A percentile compares a stretch with the other conserved stretches of the same genome.
Evolutionary conservation across 768 basidiomycete genomes (phyloP).

Genomic region (Rossbeevera mucosa): DNA sequence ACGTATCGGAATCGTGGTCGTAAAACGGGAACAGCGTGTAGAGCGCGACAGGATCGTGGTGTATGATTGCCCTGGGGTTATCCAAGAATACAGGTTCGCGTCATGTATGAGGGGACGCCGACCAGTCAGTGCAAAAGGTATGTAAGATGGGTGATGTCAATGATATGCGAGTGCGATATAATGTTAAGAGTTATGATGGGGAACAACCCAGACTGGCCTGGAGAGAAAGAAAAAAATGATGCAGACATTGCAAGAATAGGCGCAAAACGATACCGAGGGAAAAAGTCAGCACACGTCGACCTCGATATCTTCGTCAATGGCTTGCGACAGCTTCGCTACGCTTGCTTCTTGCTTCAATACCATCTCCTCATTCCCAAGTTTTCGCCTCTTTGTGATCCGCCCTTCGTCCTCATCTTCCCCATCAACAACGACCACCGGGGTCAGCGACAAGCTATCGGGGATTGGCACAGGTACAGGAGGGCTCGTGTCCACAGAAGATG

Average conservation of each 20-base stretch:
- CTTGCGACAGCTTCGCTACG: constrained; percentile 6
- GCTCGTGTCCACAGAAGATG: constrained; percentile 14
- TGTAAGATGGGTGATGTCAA: constrained; percentile 15
- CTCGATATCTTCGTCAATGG: constrained; percentile 27
- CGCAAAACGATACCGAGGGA: neutral
- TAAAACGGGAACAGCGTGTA: neutral
- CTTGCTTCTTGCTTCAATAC: constrained; percentile 1
- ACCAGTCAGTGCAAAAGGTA: constrained; percentile 17
- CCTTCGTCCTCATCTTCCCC: constrained; percentile 53
- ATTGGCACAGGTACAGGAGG: constrained; percentile 34
- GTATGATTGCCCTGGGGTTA: constrained; percentile 6
- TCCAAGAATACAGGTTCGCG: constrained; percentile 18
- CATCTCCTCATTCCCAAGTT: constrained; percentile 20
- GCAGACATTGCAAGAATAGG: neutral
- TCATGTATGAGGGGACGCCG: constrained; percentile 2
- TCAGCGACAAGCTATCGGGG: constrained; percentile 27
- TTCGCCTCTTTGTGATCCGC: constrained; percentile 54
- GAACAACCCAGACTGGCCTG: neutral
- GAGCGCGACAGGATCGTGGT: neutral
- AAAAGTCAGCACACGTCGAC: constrained; percentile 24
- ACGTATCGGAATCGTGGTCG: constrained; percentile 4
- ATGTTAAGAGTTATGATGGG: constrained; percentile 6
- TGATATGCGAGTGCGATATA: constrained; percentile 17
- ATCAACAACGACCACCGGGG: constrained; percentile 56
- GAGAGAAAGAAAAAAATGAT: constrained; percentile 2